Evolutionary conservation across 805 yeast species (phyloP).

Genomic region (Spathaspora arborariae): DNA sequence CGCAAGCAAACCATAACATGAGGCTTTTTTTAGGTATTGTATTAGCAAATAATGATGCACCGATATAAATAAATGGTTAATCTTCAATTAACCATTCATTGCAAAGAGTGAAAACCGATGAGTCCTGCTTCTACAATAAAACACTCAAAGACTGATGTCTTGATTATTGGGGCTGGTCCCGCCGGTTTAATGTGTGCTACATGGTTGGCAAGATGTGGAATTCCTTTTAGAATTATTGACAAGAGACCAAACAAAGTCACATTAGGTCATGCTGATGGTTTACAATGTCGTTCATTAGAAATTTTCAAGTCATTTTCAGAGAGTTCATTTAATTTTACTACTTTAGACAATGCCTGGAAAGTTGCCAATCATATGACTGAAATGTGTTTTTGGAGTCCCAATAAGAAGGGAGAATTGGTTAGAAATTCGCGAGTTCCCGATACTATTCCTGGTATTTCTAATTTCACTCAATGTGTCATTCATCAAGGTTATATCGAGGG

Average conservation of each 20-base stretch:
- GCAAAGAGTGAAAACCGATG: too few relatives aligned
- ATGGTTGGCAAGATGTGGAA: slow-evolving; percentile 27
- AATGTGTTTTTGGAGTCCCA: slow-evolving; percentile 28
- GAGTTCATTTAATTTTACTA: slow-evolving; percentile 14
- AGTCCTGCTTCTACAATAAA: too few relatives aligned
- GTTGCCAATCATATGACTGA: slow-evolving; percentile 24
- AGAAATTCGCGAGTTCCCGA: slow-evolving; percentile 22
- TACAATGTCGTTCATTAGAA: slow-evolving; percentile 27
- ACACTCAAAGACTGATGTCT: slow-evolving; percentile 21
- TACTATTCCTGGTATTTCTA: slow-evolving; percentile 21
- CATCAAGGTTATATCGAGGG: slow-evolving; percentile 29
- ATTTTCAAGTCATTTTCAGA: slow-evolving; percentile 16
- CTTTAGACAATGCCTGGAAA: slow-evolving; percentile 21
- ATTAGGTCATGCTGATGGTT: slow-evolving; percentile 33
- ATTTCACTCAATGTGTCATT: slow-evolving; percentile 23
- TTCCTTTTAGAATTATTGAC: slow-evolving; percentile 25
- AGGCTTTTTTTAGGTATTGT: too few relatives aligned
- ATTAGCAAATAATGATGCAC: too few relatives aligned
- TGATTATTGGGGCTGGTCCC: slow-evolving; percentile 38
- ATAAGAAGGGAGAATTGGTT: slow-evolving; percentile 17
- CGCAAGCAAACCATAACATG: too few relatives aligned
- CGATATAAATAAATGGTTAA: too few relatives aligned
- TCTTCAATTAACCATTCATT: too few relatives aligned
- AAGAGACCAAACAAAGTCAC: slow-evolving; percentile 21
- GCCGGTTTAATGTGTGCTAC: slow-evolving; percentile 32